These are phyloP conservation scores for Camellia granthamiana DNA, from an alignment of 148 eudicot species.

Conservation along the genomic window DNA sequence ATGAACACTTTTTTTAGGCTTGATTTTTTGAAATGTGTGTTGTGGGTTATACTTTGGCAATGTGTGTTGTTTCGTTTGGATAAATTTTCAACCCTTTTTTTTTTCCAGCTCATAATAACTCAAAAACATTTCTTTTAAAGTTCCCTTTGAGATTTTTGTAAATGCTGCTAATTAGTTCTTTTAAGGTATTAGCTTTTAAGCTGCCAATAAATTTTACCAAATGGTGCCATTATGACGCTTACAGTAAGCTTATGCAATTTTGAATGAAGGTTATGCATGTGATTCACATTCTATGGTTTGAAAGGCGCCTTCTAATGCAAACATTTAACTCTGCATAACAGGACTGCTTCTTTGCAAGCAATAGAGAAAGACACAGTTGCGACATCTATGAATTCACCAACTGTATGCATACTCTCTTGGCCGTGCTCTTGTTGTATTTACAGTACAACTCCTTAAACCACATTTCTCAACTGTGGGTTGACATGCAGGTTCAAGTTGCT, in stretches of 20 bases:
- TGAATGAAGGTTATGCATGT: background rate
- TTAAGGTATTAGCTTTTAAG: background rate
- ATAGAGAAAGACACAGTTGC: slow-evolving; percentile 25
- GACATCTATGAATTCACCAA: slow-evolving; percentile 20
- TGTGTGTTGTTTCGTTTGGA: no score
- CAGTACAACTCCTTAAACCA: background rate
- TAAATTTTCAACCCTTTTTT: no score
- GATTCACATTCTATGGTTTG: background rate
- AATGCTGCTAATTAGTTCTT: no score
- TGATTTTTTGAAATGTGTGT: no score
- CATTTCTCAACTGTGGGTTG: background rate
- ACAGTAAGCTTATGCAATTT: background rate
- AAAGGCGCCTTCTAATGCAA: background rate
- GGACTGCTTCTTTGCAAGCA: slow-evolving; percentile 27
- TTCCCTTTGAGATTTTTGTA: no score
- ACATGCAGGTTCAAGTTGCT: slow-evolving; percentile 19
- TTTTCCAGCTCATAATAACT: no score
- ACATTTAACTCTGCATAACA: slow-evolving; percentile 9
- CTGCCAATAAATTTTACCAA: background rate
- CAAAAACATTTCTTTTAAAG: no score
- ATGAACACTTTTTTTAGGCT: no score
- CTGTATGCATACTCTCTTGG: slow-evolving; percentile 21
- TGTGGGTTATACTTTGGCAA: no score
- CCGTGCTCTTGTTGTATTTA: background rate
- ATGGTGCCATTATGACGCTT: background rate